phyloP scores from a whole-genome alignment of 352 stramenopile species.

The Nannochloropsis limnetica region DNA sequence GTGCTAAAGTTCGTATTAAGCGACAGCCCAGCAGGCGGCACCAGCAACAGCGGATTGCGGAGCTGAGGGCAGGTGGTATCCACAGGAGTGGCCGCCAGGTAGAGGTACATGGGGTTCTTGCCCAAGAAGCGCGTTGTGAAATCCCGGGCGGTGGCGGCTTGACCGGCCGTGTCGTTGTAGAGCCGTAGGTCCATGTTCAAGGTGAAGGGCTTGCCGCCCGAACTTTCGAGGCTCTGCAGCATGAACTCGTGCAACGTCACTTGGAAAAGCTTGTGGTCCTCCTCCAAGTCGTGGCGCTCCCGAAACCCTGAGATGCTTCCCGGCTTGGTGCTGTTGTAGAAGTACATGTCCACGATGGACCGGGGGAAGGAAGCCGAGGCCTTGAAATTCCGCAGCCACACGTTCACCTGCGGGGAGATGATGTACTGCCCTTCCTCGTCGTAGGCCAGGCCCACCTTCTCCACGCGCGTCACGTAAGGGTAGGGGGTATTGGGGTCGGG shows the following conservation, averaged over 20 bases:
- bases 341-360: slow-evolving; percentile 12
- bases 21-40: background rate
- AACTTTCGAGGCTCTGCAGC: slow-evolving; percentile 19
- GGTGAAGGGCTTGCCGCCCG: background rate
- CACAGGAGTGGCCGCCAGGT: background rate
- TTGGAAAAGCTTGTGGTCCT: slow-evolving; percentile 9
- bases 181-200: slow-evolving; percentile 16
- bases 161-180: background rate
- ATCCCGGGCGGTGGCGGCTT: background rate
- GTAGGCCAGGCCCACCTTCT: background rate
- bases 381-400: slow-evolving; percentile 31
- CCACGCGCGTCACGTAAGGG: background rate
- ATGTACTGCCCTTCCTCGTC: background rate
- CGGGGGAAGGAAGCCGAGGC: background rate
- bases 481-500: background rate
- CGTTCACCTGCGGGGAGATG: background rate
- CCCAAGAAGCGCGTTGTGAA: slow-evolving; percentile 17
- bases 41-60: background rate
- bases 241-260: slow-evolving; percentile 25
- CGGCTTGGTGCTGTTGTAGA: slow-evolving; percentile 33
- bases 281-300: slow-evolving; percentile 16
- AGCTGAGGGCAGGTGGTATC: slow-evolving; percentile 21
- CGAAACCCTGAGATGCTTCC: background rate
- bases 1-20: slow-evolving; percentile 6
- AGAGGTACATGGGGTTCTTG: slow-evolving; percentile 16